Conservation (phyloP, 2,329 filamentous ascomycete genomes). For the Verticillium tricorpus region DNA sequence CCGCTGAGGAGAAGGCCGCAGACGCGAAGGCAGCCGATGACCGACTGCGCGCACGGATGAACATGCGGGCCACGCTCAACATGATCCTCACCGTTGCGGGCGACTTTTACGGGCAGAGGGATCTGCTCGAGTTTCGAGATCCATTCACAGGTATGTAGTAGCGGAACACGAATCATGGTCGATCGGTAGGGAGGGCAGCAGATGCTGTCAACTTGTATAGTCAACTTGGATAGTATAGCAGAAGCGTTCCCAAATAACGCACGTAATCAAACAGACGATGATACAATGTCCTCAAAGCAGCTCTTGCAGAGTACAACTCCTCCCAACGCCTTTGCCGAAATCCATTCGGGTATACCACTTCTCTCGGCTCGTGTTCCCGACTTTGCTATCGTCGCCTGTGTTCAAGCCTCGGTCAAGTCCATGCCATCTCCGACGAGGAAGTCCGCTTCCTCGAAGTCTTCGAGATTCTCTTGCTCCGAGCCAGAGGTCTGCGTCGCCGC, state of each 20-base stretch:
- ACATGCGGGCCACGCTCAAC: constrained; percentile 70
- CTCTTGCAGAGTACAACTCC: constrained; percentile 14
- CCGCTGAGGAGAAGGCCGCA: constrained; percentile 16
- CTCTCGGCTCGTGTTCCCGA: neutral
- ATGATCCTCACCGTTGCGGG: constrained; percentile 88
- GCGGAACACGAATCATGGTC: neutral
- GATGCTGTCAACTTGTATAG: neutral
- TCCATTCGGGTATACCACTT: neutral
- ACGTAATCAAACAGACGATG: neutral
- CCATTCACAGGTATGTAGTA: constrained; percentile 46
- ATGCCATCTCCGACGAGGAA: constrained; percentile 50
- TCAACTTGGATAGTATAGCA: neutral
- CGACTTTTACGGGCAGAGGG: constrained; percentile 84
- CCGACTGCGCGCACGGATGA: constrained; percentile 34
- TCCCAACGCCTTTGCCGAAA: neutral
- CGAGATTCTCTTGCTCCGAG: constrained; percentile 42
- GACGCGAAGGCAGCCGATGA: constrained; percentile 12
- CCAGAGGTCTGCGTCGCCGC: constrained; percentile 7
- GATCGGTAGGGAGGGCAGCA: neutral
- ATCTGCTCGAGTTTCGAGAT: constrained; percentile 72
- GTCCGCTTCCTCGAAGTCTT: constrained; percentile 66
- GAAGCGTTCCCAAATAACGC: neutral
- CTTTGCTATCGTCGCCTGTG: neutral
- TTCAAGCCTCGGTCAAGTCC: constrained; percentile 33
- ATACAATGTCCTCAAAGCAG: constrained; percentile 13